These are phyloP conservation scores for Zymoseptoria crescenta DNA, from an alignment of 2,329 filamentous ascomycete species.

Conservation along the genomic window DNA sequence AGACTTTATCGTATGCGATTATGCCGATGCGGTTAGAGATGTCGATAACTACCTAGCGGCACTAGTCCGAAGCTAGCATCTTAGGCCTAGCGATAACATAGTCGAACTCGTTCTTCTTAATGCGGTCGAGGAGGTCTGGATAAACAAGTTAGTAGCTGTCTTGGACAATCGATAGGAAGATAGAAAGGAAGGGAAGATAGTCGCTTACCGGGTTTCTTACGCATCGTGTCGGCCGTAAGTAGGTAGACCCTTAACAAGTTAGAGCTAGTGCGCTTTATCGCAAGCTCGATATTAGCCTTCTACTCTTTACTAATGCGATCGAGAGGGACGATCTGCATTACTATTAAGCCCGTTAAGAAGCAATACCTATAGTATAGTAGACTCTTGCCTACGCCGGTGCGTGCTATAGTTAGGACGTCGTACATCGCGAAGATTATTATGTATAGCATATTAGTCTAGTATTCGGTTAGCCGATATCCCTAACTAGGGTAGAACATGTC, in stretches of 20 bases:
- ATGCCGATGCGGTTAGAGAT: no score
- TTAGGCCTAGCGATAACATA: no score
- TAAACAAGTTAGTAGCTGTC: no score
- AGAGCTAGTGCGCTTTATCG: not conserved
- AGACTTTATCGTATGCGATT: not conserved
- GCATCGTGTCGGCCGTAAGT: not conserved
- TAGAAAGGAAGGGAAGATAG: no score
- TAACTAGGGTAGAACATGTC: not conserved
- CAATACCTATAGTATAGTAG: not conserved
- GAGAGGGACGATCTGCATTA: not conserved
- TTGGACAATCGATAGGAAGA: no score
- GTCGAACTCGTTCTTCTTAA: not conserved
- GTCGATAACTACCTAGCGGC: no score
- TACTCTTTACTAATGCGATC: not conserved
- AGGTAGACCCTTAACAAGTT: not conserved
- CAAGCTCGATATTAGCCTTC: not conserved
- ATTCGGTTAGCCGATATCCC: not conserved
- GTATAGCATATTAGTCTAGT: not conserved
- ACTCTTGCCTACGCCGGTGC: not conserved
- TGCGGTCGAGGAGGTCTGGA: not conserved
- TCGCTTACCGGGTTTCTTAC: no score
- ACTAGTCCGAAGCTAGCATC: no score
- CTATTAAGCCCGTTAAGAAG: not conserved
- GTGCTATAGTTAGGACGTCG: not conserved
- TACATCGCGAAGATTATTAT: not conserved